Conservation (phyloP, 2,329 filamentous ascomycete genomes). For the Ophiostoma sp. region DNA sequence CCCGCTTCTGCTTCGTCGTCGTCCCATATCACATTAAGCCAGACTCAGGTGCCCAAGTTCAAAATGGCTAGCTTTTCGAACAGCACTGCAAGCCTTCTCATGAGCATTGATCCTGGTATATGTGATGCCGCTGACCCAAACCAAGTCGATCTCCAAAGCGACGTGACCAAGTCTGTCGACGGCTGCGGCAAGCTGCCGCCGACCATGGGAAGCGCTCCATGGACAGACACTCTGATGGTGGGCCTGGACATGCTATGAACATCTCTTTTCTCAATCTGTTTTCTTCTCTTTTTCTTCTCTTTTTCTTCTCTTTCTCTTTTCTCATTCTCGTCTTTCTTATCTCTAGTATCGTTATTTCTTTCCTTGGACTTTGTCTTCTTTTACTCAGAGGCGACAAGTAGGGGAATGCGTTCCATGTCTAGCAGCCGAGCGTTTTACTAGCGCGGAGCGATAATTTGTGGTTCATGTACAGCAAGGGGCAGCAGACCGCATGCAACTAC, state of each 20-base stretch:
- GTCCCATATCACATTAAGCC: neutral
- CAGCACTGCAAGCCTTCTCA: conserved; percentile 7
- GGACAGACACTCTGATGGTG: conserved; percentile 22
- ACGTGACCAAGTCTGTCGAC: neutral
- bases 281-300: neutral
- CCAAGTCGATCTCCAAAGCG: neutral
- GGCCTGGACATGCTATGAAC: conserved; percentile 19
- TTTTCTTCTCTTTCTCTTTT: neutral
- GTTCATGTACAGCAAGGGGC: neutral
- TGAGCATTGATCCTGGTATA: conserved; percentile 3
- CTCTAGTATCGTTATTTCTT: too few species aligned
- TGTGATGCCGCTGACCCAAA: neutral
- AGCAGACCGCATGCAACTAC: neutral
- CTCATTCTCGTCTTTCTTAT: neutral
- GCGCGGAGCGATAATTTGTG: too few species aligned
- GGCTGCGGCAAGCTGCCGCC: neutral
- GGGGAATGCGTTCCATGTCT: neutral
- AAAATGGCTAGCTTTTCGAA: neutral
- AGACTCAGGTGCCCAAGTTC: neutral
- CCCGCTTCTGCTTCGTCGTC: neutral
- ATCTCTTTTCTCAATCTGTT: neutral
- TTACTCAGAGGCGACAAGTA: neutral
- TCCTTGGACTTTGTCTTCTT: neutral
- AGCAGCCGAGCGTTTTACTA: neutral
- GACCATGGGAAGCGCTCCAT: conserved; percentile 8